These are phyloP conservation scores for Hylodesmum podocarpum DNA, from an alignment of 306 rosid genomes.

Conservation along the genomic window DNA sequence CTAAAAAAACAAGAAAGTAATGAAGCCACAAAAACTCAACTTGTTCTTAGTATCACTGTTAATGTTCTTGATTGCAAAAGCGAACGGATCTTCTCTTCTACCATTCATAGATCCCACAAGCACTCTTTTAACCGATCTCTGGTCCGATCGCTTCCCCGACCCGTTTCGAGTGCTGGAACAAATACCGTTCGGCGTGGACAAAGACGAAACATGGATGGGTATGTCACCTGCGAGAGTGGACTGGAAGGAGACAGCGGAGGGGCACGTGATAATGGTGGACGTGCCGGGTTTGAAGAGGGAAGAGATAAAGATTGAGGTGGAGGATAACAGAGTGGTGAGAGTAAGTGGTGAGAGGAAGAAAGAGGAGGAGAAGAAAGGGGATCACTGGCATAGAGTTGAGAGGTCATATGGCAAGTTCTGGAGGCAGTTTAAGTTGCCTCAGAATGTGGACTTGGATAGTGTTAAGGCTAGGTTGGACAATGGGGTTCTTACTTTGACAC, in stretches of 20 bases:
- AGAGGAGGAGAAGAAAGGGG: slow-evolving; percentile 55
- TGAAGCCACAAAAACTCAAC: slow-evolving; percentile 33
- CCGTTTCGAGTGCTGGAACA: slow-evolving; percentile 66
- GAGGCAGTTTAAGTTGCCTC: slow-evolving; percentile 68
- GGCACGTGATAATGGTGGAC: slow-evolving; percentile 60
- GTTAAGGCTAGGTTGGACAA: slow-evolving; percentile 59
- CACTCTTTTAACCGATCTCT: slow-evolving; percentile 35
- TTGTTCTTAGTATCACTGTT: neutral
- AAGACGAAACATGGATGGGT: slow-evolving; percentile 27
- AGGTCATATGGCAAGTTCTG: slow-evolving; percentile 64
- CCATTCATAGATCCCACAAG: slow-evolving; percentile 54
- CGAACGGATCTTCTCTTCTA: slow-evolving; percentile 54
- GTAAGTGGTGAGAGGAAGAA: slow-evolving; percentile 70
- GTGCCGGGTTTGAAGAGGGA: slow-evolving; percentile 64
- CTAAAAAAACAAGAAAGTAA: slow-evolving; percentile 1
- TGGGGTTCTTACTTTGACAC: slow-evolving; percentile 59
- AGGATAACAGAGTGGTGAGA: slow-evolving; percentile 53
- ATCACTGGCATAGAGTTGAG: slow-evolving; percentile 68
- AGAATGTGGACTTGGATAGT: slow-evolving; percentile 59
- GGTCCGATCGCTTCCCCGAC: slow-evolving; percentile 49
- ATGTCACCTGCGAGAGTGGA: slow-evolving; percentile 54
- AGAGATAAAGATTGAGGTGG: slow-evolving; percentile 64
- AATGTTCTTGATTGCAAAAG: slow-evolving; percentile 25
- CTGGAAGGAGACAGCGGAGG: slow-evolving; percentile 73
- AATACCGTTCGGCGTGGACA: slow-evolving; percentile 50